Evolutionary conservation across 148 eudicot species (phyloP).

Genomic region (Dianthus caryophyllus): DNA sequence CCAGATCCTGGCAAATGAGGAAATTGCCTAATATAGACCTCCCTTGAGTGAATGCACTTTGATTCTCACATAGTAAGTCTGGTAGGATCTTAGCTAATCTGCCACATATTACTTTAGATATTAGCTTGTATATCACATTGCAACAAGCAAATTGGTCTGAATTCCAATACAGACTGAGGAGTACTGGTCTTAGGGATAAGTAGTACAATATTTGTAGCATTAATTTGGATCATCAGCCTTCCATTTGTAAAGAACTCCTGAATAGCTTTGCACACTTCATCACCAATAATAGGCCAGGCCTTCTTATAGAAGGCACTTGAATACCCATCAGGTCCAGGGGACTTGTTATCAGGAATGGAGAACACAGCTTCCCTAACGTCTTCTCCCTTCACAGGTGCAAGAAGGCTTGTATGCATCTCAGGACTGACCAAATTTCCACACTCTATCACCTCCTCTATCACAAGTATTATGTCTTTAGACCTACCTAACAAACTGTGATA

Average conservation of each 20-base stretch:
- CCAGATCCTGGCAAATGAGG: not conserved
- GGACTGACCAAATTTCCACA: no score
- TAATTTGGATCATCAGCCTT: not conserved
- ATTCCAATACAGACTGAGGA: not conserved
- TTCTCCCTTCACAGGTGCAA: no score
- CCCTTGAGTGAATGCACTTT: not conserved
- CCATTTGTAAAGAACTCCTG: not conserved
- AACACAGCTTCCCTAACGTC: not conserved
- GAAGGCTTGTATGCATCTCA: no score
- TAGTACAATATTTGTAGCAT: not conserved
- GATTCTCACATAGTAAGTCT: not conserved
- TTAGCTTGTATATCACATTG: not conserved
- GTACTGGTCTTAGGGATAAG: not conserved
- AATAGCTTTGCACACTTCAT: not conserved
- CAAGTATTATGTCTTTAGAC: no score
- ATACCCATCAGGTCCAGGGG: not conserved
- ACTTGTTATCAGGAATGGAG: not conserved
- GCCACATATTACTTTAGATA: not conserved
- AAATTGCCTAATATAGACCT: not conserved
- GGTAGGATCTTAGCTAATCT: not conserved
- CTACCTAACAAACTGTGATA: no score
- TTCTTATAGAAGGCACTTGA: not conserved
- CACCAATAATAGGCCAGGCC: not conserved
- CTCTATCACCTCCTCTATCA: no score
- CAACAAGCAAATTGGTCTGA: not conserved